A percentile compares a stretch with the other conserved stretches of the same genome.
phyloP scores from a whole-genome alignment of 148 eudicot species.

The Vaccinium vitisidaea region DNA sequence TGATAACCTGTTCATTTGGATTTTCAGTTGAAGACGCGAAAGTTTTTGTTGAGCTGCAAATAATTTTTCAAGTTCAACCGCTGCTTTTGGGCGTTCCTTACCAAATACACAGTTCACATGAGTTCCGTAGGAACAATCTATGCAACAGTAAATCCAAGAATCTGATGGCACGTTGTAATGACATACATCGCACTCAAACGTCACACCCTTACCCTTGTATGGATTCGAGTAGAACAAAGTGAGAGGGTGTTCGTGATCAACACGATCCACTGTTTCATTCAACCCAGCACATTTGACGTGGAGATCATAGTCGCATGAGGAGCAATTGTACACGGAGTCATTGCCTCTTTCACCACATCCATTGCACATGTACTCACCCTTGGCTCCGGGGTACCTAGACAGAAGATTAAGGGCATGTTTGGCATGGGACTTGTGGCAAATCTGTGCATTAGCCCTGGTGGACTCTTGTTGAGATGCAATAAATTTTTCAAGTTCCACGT shows the following conservation, averaged over 20 bases:
- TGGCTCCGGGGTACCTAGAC: conserved; percentile 16
- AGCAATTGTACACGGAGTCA: conserved; percentile 32
- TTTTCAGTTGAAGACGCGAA: neutral
- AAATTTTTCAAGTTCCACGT: neutral
- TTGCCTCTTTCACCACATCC: conserved; percentile 29
- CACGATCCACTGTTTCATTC: conserved; percentile 18
- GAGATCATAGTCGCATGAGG: conserved; percentile 34
- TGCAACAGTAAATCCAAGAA: conserved; percentile 19
- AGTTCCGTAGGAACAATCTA: conserved; percentile 17
- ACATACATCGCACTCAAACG: conserved; percentile 23
- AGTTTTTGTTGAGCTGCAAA: neutral
- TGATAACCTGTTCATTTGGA: neutral
- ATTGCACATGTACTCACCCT: conserved; percentile 30
- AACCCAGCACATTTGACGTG: conserved; percentile 26
- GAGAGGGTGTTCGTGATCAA: conserved; percentile 26
- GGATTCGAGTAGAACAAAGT: conserved; percentile 19
- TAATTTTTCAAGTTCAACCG: neutral
- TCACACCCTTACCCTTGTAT: neutral
- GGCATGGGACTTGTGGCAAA: conserved; percentile 38
- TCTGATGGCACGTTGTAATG: neutral
- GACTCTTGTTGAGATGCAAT: neutral
- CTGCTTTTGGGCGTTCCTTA: neutral
- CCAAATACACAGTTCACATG: conserved; percentile 16
- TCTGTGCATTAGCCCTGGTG: neutral
- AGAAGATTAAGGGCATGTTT: conserved; percentile 35